A percentile compares a stretch with the other conserved stretches of the same genome.
These are phyloP conservation scores for Cyberlindnera mycetangii DNA, from an alignment of 805 yeast species.

Conservation along the genomic window DNA sequence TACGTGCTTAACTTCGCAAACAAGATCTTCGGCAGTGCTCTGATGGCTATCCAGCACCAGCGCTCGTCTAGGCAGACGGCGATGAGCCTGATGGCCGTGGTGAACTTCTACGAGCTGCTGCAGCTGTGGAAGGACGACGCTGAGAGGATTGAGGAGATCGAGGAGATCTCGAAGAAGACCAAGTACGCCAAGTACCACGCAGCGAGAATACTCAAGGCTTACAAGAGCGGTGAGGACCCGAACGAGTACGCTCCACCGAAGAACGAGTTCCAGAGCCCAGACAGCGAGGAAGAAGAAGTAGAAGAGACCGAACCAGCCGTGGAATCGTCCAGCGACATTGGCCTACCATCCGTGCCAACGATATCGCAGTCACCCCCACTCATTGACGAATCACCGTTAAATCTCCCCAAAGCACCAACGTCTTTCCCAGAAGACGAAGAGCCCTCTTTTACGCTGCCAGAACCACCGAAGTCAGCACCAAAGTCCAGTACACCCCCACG, in stretches of 20 bases:
- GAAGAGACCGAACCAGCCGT: conserved; percentile 1
- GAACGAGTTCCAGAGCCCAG: conserved; percentile 1
- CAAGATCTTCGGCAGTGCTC: conserved; percentile 53
- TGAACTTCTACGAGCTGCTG: conserved; percentile 50
- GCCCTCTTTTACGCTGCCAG: conserved; percentile 9
- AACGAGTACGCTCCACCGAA: conserved; percentile 46
- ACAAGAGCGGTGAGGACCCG: conserved; percentile 52
- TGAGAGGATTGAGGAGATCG: conserved; percentile 33
- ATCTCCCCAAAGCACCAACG: conserved; percentile 9
- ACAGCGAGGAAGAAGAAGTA: conserved; percentile 2
- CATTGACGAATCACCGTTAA: conserved; percentile 4
- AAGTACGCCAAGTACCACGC: conserved; percentile 65
- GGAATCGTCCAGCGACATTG: conserved; percentile 13
- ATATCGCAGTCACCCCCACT: conserved; percentile 6
- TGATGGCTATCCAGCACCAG: conserved; percentile 43
- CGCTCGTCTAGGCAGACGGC: conserved; percentile 46
- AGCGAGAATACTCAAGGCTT: conserved; percentile 49
- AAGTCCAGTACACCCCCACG: background rate
- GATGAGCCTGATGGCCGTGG: conserved; percentile 49
- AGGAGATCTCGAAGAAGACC: conserved; percentile 36
- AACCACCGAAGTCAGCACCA: conserved; percentile 14
- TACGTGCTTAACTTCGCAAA: conserved; percentile 57
- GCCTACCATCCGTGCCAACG: conserved; percentile 17
- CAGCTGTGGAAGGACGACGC: conserved; percentile 40
- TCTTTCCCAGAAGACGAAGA: conserved; percentile 7